Evolutionary conservation across 2,329 filamentous ascomycete genomes (phyloP), one percentile per base, ranked within the genome.

Genomic region (Mycocentrospora acerina): DNA sequence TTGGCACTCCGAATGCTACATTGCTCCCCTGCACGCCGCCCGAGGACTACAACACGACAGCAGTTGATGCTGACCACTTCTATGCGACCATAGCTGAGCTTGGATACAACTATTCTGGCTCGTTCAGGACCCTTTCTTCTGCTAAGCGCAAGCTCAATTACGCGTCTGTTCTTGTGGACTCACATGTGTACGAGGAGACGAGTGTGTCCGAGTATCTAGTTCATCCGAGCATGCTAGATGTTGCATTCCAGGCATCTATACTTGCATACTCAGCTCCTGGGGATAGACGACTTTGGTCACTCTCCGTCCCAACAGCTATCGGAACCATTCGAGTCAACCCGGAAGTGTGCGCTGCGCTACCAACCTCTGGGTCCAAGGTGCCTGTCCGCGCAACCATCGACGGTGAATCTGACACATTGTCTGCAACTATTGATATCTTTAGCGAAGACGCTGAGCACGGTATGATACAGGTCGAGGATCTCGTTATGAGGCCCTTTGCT

Each of bases 181-280:
- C 33, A 1, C 17, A 15, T 9, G 30, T 24, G 9, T 18, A 11
- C 32, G 17, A 28, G 25, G 12, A 34, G 17, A 9, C 10, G 17
- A 14, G 15, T 34, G 22, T 12, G 19, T 16, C 4, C 14, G 19
- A 32, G n/a, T 22, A n/a, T 4, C 9, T 24, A n/a, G 32, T 7
- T 8, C 52, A 68, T 35, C 66, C 66, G 1, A 52, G 45, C 1
- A 29, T 44, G 11, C 41, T 68, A 1, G 66, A 69, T 30, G 53
- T 48, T 13, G 56, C 58, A 1, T 45, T 69, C 11, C 66, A 69
- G 32, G 44, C 54, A 1, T 42, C 58, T n/a, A 29, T 66, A 14
- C 46, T 57, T 3, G 65, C 67, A 3, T 48, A 50, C 29, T 49
- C 45, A 15, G 57, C 53, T 18, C 66, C 66, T 1, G 42, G 45